Evolutionary conservation across 2,329 filamentous ascomycete species (phyloP).

Genomic region (Ophiostoma himal-ulmi): DNA sequence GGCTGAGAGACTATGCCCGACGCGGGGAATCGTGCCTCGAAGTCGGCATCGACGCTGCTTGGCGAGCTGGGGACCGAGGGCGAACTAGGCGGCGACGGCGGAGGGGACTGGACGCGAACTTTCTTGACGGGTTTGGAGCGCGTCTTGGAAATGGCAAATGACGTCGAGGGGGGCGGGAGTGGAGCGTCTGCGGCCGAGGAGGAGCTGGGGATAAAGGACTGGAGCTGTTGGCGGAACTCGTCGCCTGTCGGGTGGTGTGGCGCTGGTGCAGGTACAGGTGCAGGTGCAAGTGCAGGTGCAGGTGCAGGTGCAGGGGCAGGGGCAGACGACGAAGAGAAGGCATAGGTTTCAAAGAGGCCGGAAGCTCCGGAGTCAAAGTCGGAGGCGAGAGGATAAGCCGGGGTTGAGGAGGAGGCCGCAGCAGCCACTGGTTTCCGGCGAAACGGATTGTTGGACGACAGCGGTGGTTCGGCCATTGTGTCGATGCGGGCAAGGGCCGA

Average conservation of each 20-base stretch:
- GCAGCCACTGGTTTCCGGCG: constrained; percentile 38
- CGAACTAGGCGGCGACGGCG: constrained; percentile 54
- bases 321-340: background rate
- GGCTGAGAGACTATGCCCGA: background rate
- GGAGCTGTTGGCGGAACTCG: constrained; percentile 32
- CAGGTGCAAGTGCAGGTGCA: background rate
- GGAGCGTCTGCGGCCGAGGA: constrained; percentile 25
- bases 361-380: background rate
- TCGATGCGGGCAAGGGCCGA: background rate
- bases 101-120: constrained; percentile 61
- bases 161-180: constrained; percentile 34
- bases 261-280: background rate
- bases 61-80: constrained; percentile 26
- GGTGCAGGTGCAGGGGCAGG: background rate
- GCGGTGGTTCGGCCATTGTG: constrained; percentile 35
- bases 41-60: constrained; percentile 28
- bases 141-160: constrained; percentile 33
- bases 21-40: constrained; percentile 31
- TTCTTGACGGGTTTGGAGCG: constrained; percentile 58
- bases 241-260: constrained; percentile 31
- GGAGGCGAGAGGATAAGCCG: background rate
- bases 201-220: constrained; percentile 31
- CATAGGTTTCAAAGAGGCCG: background rate
- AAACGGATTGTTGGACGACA: constrained; percentile 49
- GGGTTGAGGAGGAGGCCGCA: constrained; percentile 8